A percentile compares a stretch with the other conserved stretches of the same genome.
Evolutionary conservation across 176 grass and related monocot genomes (phyloP).

Genomic region (Otatea glauca): DNA sequence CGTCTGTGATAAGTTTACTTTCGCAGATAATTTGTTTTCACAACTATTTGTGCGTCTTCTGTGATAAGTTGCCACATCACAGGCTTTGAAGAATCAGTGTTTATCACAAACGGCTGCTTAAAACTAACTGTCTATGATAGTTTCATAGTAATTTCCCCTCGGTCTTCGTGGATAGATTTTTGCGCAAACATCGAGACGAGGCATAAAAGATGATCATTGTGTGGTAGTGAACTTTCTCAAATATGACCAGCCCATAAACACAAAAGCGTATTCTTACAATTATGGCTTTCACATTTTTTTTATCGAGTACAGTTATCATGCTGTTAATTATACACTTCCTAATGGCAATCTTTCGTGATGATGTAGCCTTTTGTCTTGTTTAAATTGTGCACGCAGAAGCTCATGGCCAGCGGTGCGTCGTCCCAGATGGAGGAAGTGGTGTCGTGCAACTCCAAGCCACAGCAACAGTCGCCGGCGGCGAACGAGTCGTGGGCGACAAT

Average conservation of each 20-base stretch:
- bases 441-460: conserved; percentile 7
- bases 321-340: neutral
- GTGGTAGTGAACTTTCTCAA: no score
- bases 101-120: no score
- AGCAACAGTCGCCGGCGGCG: conserved; percentile 2
- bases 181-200: no score
- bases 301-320: neutral
- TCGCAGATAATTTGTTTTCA: no score
- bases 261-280: neutral
- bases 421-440: conserved; percentile 4
- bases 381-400: neutral
- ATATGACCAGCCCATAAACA: neutral
- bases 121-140: no score
- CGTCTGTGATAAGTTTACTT: no score
- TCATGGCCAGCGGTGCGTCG: neutral
- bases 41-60: no score
- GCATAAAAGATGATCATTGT: no score
- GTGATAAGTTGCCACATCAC: no score
- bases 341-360: neutral
- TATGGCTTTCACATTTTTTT: neutral
- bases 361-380: neutral
- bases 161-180: no score
- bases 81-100: no score
- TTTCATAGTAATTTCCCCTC: no score
- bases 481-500: neutral